These are phyloP conservation scores for Ceratocystis eucalypticola DNA, from an alignment of 2,329 filamentous ascomycete species.

Conservation along the genomic window DNA sequence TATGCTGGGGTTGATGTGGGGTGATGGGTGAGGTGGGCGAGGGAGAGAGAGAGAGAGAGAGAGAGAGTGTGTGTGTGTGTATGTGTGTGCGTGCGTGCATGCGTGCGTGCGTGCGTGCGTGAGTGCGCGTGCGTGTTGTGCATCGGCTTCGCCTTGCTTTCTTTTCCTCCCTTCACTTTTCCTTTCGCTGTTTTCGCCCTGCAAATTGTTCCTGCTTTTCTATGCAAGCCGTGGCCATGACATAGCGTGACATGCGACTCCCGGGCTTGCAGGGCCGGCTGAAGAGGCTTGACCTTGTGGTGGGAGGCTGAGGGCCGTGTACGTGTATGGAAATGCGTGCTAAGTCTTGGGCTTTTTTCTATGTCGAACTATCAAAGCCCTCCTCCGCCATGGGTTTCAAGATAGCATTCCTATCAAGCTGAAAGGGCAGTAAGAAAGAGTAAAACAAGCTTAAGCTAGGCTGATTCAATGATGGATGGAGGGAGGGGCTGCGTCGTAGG, in stretches of 20 bases:
- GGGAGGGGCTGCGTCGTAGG: neutral
- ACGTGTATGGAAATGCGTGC: neutral
- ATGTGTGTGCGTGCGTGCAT: neutral
- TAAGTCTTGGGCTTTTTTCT: neutral
- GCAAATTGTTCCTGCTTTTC: too few relatives aligned
- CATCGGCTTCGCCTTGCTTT: constrained; percentile 5
- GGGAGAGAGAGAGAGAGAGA: neutral
- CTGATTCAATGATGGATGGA: neutral
- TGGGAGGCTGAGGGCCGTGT: too few relatives aligned
- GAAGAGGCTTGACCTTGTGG: too few relatives aligned
- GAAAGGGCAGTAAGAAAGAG: neutral
- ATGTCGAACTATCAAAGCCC: neutral
- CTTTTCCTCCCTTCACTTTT: neutral
- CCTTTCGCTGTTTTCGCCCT: neutral
- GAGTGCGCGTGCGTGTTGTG: neutral
- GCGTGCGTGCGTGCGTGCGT: neutral
- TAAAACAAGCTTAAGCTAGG: constrained; percentile 2
- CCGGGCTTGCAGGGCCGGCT: too few relatives aligned
- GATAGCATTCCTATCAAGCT: neutral
- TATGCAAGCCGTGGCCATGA: neutral
- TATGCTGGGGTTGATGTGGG: neutral
- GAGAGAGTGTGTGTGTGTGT: neutral
- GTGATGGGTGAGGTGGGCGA: neutral
- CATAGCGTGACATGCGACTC: neutral
- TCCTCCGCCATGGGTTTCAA: neutral